Evolutionary conservation across 495 filamentous ascomycete genomes (phyloP), one percentile per base, ranked within the genome.

Genomic region (Lepraria neglecta): DNA sequence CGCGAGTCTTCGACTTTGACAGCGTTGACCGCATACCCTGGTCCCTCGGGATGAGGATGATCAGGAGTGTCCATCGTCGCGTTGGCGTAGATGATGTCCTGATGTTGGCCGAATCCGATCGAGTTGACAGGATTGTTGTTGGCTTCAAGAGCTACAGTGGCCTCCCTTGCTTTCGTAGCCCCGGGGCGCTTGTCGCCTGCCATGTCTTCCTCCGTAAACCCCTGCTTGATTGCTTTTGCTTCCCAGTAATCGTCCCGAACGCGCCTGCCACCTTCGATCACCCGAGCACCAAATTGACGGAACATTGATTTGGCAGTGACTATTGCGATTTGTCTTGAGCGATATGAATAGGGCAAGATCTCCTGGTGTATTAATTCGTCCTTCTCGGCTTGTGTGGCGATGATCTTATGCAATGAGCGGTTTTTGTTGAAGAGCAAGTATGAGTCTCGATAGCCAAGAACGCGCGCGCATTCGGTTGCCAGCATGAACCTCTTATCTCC

Each of bases 391-490:
- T 99, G 94, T 19, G 86, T 92, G 30, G 95, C 94, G 66, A 99
- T 99, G 68, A 99, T 99, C 77, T 97, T 99, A 80, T 85, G 92
- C 21, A 99, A 79, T 2, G 95, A 97, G 61, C 92, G 78, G 68
- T 99, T 99, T 75, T 99, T 99, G 81, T 99, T 99, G 78, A 99
- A 99, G 15, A 99, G 78, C 51, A 99, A 75, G 72, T 99, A 99
- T 17, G 95, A 99, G 72, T 99, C 94, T 59, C 94, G 84, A 71
- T 99, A 99, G 30, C 90, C 90, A 30, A 99, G 77, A 6, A 97
- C 92, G 55, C 94, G 82, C 11, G 95, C 94, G 71, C 95, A 99
- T 76, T 99, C 94, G 42, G 94, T 99, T 48, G 94, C 94, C 46
- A 97, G 82, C 94, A 99, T 99, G 72, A 97, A 99, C 11, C 97